A percentile compares a stretch with the other conserved stretches of the same genome.
phyloP scores from a whole-genome alignment of 805 yeast species.

The Metschnikowia cubensis region DNA sequence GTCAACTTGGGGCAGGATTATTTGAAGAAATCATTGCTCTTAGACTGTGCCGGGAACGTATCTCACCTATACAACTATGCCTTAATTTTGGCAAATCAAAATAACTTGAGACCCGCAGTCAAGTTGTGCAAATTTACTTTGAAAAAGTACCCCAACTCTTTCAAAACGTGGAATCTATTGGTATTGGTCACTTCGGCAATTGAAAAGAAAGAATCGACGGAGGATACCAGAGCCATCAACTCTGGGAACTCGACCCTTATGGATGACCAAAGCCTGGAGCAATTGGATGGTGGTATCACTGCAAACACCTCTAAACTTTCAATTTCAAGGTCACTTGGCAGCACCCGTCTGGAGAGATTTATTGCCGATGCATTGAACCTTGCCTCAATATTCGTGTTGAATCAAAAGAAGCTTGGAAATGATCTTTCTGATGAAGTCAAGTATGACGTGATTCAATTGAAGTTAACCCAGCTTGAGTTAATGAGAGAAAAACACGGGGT shows the following conservation, averaged over 20 bases:
- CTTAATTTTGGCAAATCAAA: constrained; percentile 41
- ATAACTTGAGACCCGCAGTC: constrained; percentile 41
- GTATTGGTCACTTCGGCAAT: constrained; percentile 59
- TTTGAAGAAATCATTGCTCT: constrained; percentile 34
- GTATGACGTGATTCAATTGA: constrained; percentile 60
- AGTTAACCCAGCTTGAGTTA: constrained; percentile 71
- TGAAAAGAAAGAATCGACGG: constrained; percentile 41
- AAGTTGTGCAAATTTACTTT: constrained; percentile 47
- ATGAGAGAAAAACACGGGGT: constrained; percentile 58
- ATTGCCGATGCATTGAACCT: constrained; percentile 49
- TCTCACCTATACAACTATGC: constrained; percentile 41
- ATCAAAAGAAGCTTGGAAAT: constrained; percentile 24
- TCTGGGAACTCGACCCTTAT: neutral
- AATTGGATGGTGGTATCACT: neutral
- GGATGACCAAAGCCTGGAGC: neutral
- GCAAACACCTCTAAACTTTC: neutral
- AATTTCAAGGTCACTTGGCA: constrained; percentile 26
- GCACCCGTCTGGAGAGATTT: constrained; percentile 44
- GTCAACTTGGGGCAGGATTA: constrained; percentile 4
- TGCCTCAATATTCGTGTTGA: constrained; percentile 30
- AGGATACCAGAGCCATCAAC: constrained; percentile 2
- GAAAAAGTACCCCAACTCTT: constrained; percentile 49
- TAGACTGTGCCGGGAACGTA: constrained; percentile 33
- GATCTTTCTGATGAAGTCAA: constrained; percentile 29
- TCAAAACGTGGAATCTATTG: constrained; percentile 64